phyloP scores from a whole-genome alignment of 805 yeast genomes.

The Kregervanrija pseudodelftensis region DNA sequence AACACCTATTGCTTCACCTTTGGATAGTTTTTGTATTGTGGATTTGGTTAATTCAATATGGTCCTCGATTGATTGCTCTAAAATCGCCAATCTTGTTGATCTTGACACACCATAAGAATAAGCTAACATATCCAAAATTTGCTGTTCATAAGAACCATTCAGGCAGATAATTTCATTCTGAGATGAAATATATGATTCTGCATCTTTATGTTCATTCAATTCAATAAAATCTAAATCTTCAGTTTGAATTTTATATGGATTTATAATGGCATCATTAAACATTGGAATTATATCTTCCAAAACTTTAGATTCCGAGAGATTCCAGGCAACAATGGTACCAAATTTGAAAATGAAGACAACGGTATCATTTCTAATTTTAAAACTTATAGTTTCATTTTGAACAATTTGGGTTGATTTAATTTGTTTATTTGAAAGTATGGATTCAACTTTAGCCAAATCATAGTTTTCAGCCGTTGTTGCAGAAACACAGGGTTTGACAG shows the following conservation, averaged over 20 bases:
- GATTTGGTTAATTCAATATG: constrained; percentile 57
- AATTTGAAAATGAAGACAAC: constrained; percentile 56
- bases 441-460: constrained; percentile 43
- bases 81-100: constrained; percentile 75
- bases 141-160: constrained; percentile 43
- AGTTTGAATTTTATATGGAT: constrained; percentile 51
- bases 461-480: constrained; percentile 69
- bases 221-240: constrained; percentile 78
- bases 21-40: constrained; percentile 59
- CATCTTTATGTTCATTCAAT: neutral
- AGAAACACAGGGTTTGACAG: constrained; percentile 46
- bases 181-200: constrained; percentile 33
- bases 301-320: constrained; percentile 51
- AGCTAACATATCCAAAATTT: constrained; percentile 72
- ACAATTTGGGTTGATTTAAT: constrained; percentile 27
- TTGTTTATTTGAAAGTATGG: constrained; percentile 31
- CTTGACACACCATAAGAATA: constrained; percentile 83
- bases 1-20: constrained; percentile 47
- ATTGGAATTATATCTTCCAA: constrained; percentile 43
- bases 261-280: constrained; percentile 40
- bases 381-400: constrained; percentile 55
- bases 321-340: constrained; percentile 86
- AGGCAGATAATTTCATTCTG: constrained; percentile 64
- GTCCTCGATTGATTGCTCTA: constrained; percentile 66
- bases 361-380: constrained; percentile 35